Base-by-base conservation (phyloP, 202 grass and related monocot species). In the Schoenoplectus tabernaemontani region DNA sequence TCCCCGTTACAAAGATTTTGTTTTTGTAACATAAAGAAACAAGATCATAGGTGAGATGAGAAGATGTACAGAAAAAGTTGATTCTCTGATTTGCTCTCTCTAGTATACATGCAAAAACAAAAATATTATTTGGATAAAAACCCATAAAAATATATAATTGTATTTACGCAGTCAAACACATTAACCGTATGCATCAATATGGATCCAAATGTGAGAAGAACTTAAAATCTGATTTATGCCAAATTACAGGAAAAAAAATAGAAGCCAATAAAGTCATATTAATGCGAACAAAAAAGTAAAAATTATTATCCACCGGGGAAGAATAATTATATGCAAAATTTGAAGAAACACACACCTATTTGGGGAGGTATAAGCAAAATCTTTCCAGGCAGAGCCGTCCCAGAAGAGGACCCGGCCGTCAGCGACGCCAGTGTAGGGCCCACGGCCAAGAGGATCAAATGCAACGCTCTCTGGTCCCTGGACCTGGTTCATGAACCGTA, bases 401-500 rank as follows among this genome's bases (percentile, higher is more conserved):
- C 87, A 97, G 80, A 92, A 81, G 30, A 97, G 61, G 47, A 97
- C 86, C 20, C 95, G 91, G 13, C 95, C 94, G 66, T 97, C 94
- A 23, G 94, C 94, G 59, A 97, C 61, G 65, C 94, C 89, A 43
- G 94, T 93, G 87, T 93, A 97, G 0, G 94, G 91, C 9, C 94
- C 89, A 12, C 91, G 89, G 22, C 91, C 94, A 8, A 19, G 87
- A 22, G 89, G 87, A 42, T 97, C 94, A 67, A 97, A 97, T 4
- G 87, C 86, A 9, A 97, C 82, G 81, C 94, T 97, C 91, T 97
- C 94, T 44, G 94, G 91, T 0, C 91, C 94, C 74, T 94, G 91
- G 4, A 97, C 85, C 86, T 97, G 91, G 84, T 90, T 86, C 42
- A 85, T 67, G 87, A 92, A 93, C 77, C 81, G 81, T 62, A 97